Conservation (phyloP, 495 filamentous ascomycete species). For the Penicillium argentinense region DNA sequence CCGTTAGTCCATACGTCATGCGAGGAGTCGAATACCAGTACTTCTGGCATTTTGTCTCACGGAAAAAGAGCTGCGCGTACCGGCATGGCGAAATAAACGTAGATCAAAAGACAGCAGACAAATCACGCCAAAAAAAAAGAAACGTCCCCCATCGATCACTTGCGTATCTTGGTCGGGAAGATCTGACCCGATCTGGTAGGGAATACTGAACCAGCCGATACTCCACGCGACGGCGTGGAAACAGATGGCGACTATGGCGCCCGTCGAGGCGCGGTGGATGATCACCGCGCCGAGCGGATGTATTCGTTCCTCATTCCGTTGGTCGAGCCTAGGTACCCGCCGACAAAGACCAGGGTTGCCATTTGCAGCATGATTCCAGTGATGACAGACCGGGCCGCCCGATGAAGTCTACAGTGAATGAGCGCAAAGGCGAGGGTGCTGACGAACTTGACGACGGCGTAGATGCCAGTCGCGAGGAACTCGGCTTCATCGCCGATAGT, state of each 20-base stretch:
- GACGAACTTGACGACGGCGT: constrained; percentile 45
- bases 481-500: constrained; percentile 32
- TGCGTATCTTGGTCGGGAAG: constrained; percentile 50
- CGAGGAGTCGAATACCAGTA: too few species aligned
- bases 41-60: too few species aligned
- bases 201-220: constrained; percentile 64
- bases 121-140: constrained; percentile 22
- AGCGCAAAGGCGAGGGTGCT: constrained; percentile 56
- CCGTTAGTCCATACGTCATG: too few species aligned
- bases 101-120: constrained; percentile 19
- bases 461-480: constrained; percentile 45
- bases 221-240: constrained; percentile 60
- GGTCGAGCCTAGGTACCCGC: constrained; percentile 15
- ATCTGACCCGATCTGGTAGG: constrained; percentile 67
- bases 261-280: constrained; percentile 34
- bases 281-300: constrained; percentile 13
- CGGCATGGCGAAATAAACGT: constrained; percentile 29
- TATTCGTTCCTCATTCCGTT: constrained; percentile 10
- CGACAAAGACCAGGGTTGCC: constrained; percentile 19
- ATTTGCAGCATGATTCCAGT: constrained; percentile 23
- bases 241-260: constrained; percentile 57
- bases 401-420: constrained; percentile 64
- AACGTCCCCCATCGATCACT: constrained; percentile 25
- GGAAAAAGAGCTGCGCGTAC: too few species aligned
- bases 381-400: constrained; percentile 54